Percentiles rank a stretch among this genome's conserved stretches.
phyloP scores from a whole-genome alignment of 305 asterid species.

The Plantago coronopus region DNA sequence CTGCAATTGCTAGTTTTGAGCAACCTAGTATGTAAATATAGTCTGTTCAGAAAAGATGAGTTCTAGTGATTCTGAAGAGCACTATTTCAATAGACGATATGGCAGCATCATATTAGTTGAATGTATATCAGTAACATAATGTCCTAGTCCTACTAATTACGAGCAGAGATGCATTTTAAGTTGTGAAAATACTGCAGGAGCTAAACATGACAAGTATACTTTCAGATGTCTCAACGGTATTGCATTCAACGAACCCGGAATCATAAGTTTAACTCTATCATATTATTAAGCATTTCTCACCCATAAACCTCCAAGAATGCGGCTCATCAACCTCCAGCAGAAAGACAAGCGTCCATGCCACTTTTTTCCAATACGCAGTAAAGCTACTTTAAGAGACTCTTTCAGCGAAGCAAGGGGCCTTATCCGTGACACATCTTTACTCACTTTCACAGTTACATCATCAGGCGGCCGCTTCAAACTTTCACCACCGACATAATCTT shows the following conservation, averaged over 20 bases:
- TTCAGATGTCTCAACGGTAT: not conserved
- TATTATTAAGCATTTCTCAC: slow-evolving; percentile 38
- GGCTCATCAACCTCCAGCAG: slow-evolving; percentile 66
- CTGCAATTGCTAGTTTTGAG: not conserved
- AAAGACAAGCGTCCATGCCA: slow-evolving; percentile 88
- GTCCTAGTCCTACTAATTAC: slow-evolving; percentile 2
- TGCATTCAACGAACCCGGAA: not conserved
- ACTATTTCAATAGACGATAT: not conserved
- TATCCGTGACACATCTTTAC: slow-evolving; percentile 50
- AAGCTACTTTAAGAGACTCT: slow-evolving; percentile 80
- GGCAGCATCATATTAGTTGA: not conserved
- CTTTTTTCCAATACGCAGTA: slow-evolving; percentile 60
- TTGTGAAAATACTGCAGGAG: not conserved
- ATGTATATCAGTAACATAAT: not conserved
- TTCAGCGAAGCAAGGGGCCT: slow-evolving; percentile 64
- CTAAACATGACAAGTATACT: not conserved
- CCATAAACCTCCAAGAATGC: slow-evolving; percentile 88
- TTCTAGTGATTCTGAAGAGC: not conserved
- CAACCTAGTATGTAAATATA: not conserved
- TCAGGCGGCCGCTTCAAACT: slow-evolving; percentile 37
- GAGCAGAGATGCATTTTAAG: not conserved
- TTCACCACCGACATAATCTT: slow-evolving; percentile 39
- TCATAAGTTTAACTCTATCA: not conserved
- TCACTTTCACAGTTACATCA: slow-evolving; percentile 38
- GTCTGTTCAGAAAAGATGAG: not conserved